Base-by-base conservation (phyloP, 2,329 filamentous ascomycete genomes). In the Aspergillus ibericus region DNA sequence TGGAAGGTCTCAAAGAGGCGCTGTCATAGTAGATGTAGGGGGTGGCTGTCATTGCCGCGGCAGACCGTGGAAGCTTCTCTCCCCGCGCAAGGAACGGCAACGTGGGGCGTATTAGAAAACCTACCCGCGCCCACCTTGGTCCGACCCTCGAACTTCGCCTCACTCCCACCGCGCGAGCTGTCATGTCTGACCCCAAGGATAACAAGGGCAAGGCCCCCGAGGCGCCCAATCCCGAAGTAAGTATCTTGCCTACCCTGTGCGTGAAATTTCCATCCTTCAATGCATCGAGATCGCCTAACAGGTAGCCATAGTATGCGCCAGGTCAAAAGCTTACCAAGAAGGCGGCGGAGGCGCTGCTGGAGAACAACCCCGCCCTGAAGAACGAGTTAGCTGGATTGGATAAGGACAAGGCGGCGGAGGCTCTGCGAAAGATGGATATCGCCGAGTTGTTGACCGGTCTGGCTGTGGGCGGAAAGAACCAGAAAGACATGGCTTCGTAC, bases 401-500 rank as follows among this genome's bases (percentile, higher is more conserved):
- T 61, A 83, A 85, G 65, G 86, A 90, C 71, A 74, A 80, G 56
- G 76, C 79, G 1, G 75, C 81, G 50, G 78, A 85, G 48, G 70
- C 82, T 63, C 70, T 87, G 63, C 74, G 75, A 62, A 78, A 78
- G 48, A 72, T 82, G 72, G 77, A 81, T 53, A 68, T 82, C 15
- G 69, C 76, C 34, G 78, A 83, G 25, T 59, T 83, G 48, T 60
- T 83, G 57, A 82, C 81, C 7, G 81, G 81, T 36, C 71, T 83
- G 61, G 89, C 92, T 15, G 82, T 91, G 7, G 87, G 85, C 61
- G 90, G 90, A 56, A 96, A 95, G 82, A 96, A 96, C 70, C 88
- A 87, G 68, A 97, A 96, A 80, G 93, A 97, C 72, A 96, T 97
- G 92, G 92, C 89, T 6, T 91, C 88, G 59, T 97, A 98, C 83